Evolutionary conservation across 768 basidiomycete species (phyloP), one percentile per base, ranked within the genome.

Genomic region (Gymnopilus dilepis): DNA sequence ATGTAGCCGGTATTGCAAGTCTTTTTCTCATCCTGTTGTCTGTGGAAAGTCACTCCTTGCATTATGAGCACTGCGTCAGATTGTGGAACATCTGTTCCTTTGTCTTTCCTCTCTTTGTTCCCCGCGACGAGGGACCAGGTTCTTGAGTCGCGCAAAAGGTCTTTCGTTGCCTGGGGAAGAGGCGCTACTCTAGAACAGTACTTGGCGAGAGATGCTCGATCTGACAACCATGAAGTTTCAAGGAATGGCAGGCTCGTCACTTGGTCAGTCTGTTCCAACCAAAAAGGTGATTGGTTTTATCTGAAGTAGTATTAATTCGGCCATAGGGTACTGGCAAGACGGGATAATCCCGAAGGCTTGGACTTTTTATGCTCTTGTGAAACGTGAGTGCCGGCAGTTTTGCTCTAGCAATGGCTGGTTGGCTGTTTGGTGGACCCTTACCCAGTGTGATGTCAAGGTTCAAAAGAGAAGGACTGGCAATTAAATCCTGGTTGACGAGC

Each of bases 331-430:
- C 74, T 90, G 13, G 85, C 82, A 31, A 83, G 82, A 1, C 76
- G 86, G 48, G 74, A 77, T 50, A 70, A 84, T 57, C 82, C 86
- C 0, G 70, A 73, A 4, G 80, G 84, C 2, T 62, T 87, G 4
- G 78, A 85, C 53, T 88, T 87, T 67, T 69, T 83, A 67, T 87
- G 82, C 66, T 80, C 86, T 19, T 88, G 86, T 66, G 83, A 86
- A 75, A 88, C 85, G 88, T 89, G 58, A 37, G 22, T 52, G 37
- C 6, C n/a, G 54, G 24, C 31, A 11, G 4, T 41, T 21, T 21
- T 56, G 31, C 12, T 30, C 8, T 11, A 42, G 3, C n/a, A 31
- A 54, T 3, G n/a, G n/a, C 21, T 42, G n/a, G 12, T 9, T 15
- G 1, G 17, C 19, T 50, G n/a, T 3, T 30, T 50, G 19, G 15